Evolutionary conservation across 179 eudicot genomes (phyloP), one percentile per base, ranked within the genome.

Genomic region (Carnegiea gigantea): DNA sequence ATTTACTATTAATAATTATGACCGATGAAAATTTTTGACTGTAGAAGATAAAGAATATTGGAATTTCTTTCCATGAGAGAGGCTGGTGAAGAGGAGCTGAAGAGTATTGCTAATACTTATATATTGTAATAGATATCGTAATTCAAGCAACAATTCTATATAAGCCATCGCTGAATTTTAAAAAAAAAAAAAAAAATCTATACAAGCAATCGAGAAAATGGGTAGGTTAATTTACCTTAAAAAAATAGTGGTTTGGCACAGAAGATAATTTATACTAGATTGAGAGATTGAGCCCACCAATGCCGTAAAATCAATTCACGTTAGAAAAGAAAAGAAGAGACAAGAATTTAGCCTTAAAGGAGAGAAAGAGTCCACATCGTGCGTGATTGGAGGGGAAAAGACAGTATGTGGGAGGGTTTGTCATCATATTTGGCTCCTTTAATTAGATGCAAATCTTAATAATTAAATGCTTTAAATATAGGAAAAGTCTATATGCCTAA

Each of bases 331-430:
- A 65, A 20, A 33, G 18, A 70, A 64, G 64, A n/a, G 43, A 77
- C 6, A 70, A 72, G 53, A 62, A 73, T 30, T 23, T 36, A 65
- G 28, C 23, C 82, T 62, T 73, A 75, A 60, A n/a, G 74, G 72
- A 75, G 60, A 70, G 33, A 53, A 40, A 49, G 13, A 62, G 26
- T 67, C 65, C 62, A 79, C 36, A 76, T 83, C 70, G 46, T 70
- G 76, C 82, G 80, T 83, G 80, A 70, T 80, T 83, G 49, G 77
- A 81, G 79, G 65, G 24, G 77, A 62, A 26, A 53, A 59, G 10
- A 51, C 28, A 80, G 44, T 5, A 7, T 40, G 72, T 80, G 83
- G 51, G 67, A 80, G 83, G 73, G 78, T 84, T 80, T 77, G 86
- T 84, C 75, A 71, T 77, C 75, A 60, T 72, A 70, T 84, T 72